phyloP scores from a whole-genome alignment of 352 stramenopile genomes.

The Pythium grandisporangium region DNA sequence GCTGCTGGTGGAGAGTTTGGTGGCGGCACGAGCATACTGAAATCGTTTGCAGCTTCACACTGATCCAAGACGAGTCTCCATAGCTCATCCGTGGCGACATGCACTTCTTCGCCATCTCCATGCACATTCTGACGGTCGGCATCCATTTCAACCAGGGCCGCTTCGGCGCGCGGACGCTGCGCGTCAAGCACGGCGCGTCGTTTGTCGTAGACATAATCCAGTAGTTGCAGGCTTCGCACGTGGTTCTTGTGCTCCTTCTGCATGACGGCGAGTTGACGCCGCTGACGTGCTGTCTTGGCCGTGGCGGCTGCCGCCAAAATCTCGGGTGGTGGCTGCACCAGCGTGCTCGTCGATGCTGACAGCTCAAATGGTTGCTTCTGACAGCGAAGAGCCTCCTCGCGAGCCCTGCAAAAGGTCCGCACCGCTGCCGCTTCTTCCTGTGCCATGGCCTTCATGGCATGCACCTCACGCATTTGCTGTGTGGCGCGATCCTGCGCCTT shows the following conservation, averaged over 20 bases:
- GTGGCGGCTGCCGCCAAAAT: constrained; percentile 51
- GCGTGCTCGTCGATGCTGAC: constrained; percentile 58
- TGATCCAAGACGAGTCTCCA: constrained; percentile 41
- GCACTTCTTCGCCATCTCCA: constrained; percentile 15
- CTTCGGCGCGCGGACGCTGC: constrained; percentile 35
- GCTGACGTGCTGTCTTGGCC: constrained; percentile 30
- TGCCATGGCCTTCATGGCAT: constrained; percentile 47
- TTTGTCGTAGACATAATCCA: constrained; percentile 67
- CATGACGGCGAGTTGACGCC: constrained; percentile 24
- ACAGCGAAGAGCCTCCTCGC: constrained; percentile 32
- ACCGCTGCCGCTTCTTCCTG: constrained; percentile 37
- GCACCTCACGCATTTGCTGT: constrained; percentile 33
- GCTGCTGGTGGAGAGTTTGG: constrained; percentile 56
- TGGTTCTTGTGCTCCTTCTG: constrained; percentile 58
- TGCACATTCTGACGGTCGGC: constrained; percentile 19
- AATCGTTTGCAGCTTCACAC: constrained; percentile 21
- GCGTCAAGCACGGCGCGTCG: constrained; percentile 35
- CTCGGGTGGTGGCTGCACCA: constrained; percentile 56
- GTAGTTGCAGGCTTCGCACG: constrained; percentile 58
- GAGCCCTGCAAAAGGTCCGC: constrained; percentile 25
- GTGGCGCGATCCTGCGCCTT: constrained; percentile 29
- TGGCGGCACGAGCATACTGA: constrained; percentile 37
- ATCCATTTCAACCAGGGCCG: constrained; percentile 36
- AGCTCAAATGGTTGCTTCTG: constrained; percentile 44
- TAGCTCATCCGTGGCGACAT: constrained; percentile 30